Conservation (phyloP, 2,329 filamentous ascomycete species). For the Didymella arachidicola region DNA sequence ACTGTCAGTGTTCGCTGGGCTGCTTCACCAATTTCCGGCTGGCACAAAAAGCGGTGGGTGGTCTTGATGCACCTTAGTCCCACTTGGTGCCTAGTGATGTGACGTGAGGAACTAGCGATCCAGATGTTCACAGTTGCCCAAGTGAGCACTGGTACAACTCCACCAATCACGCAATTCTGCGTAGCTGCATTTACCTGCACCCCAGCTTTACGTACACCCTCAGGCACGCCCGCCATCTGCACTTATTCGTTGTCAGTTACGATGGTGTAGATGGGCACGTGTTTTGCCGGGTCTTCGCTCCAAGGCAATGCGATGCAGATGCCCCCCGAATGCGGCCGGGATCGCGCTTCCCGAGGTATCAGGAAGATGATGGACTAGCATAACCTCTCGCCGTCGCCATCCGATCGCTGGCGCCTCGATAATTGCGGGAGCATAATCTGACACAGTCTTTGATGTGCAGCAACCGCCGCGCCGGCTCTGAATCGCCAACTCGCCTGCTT, state of each 20-base stretch:
- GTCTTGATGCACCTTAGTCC: constrained; percentile 13
- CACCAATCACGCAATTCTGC: constrained; percentile 17
- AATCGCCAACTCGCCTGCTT: constrained; percentile 1
- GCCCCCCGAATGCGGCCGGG: constrained; percentile 7
- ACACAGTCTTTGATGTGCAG: constrained; percentile 10
- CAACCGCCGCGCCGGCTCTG: constrained; percentile 8
- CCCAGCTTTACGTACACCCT: constrained; percentile 21
- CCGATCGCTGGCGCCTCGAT: constrained; percentile 1
- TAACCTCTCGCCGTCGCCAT: constrained; percentile 8
- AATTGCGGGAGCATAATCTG: constrained; percentile 9
- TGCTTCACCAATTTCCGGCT: constrained; percentile 7
- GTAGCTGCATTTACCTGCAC: constrained; percentile 11
- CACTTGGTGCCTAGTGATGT: constrained; percentile 13
- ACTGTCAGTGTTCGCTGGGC: constrained; percentile 5
- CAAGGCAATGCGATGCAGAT: constrained; percentile 6
- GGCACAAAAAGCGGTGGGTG: neutral
- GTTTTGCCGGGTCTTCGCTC: constrained; percentile 1
- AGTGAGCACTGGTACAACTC: constrained; percentile 10
- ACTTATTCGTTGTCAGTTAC: constrained; percentile 3
- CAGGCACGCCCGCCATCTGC: constrained; percentile 5
- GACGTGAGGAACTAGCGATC: constrained; percentile 2
- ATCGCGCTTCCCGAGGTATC: constrained; percentile 16
- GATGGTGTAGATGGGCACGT: neutral
- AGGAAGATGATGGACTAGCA: constrained; percentile 1
- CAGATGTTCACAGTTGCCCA: constrained; percentile 2